Conservation (phyloP, 352 stramenopile species). For the Phytophthora brassicae region DNA sequence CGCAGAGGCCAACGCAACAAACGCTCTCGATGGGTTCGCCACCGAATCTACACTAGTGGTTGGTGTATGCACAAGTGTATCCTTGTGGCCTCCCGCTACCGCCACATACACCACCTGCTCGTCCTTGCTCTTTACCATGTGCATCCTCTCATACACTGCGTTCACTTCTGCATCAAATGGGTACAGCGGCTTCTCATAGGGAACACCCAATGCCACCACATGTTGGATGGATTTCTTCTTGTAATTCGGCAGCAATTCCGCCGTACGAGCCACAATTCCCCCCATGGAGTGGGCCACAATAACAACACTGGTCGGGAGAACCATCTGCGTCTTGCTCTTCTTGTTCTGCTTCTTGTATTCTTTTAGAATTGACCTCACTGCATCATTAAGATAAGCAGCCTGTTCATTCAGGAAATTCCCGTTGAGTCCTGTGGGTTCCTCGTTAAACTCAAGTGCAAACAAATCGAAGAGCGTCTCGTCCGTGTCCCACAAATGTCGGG, state of each 20-base stretch:
- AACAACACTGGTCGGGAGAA: constrained; percentile 57
- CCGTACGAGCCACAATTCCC: constrained; percentile 65
- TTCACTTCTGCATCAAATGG: constrained; percentile 72
- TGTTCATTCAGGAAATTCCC: constrained; percentile 71
- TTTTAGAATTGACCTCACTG: constrained; percentile 65
- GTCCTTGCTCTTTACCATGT: constrained; percentile 16
- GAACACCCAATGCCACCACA: constrained; percentile 70
- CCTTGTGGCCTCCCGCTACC: constrained; percentile 80
- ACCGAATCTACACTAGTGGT: constrained; percentile 37
- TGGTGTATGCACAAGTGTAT: constrained; percentile 70
- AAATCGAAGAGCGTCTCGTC: constrained; percentile 67
- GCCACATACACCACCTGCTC: constrained; percentile 63
- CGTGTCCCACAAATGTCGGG: constrained; percentile 67
- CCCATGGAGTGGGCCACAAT: constrained; percentile 88
- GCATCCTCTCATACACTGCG: constrained; percentile 55
- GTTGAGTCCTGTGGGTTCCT: constrained; percentile 72
- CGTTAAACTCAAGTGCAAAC: constrained; percentile 79
- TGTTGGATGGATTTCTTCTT: constrained; percentile 74
- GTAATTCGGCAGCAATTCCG: constrained; percentile 74
- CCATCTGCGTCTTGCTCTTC: constrained; percentile 16
- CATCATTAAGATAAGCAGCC: constrained; percentile 75
- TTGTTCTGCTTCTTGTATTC: constrained; percentile 71
- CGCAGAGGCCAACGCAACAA: constrained; percentile 57
- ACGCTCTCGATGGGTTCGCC: constrained; percentile 22
- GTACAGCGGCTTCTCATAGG: constrained; percentile 56